A percentile compares a stretch with the other conserved stretches of the same genome.
phyloP scores from a whole-genome alignment of 2,329 filamentous ascomycete genomes.

The Exophiala spinifera region DNA sequence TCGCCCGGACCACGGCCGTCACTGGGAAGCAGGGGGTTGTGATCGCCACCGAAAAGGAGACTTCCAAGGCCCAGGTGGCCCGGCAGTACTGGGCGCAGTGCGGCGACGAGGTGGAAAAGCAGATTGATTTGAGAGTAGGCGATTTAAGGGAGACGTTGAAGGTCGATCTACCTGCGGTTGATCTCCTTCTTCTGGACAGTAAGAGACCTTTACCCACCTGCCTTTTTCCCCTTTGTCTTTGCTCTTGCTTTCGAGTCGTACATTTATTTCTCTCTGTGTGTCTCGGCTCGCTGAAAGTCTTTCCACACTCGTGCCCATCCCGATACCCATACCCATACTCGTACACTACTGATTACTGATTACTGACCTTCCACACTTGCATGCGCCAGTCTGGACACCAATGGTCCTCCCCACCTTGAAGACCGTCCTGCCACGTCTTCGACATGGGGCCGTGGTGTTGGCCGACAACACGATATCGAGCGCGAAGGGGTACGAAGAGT shows the following conservation, averaged over 20 bases:
- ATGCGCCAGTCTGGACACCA: constrained; percentile 39
- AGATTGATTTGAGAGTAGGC: constrained; percentile 41
- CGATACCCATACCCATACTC: too few species aligned
- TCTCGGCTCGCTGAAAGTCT: too few species aligned
- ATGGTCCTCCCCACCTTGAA: constrained; percentile 40
- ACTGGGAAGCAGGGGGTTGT: constrained; percentile 31
- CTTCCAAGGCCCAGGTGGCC: constrained; percentile 34
- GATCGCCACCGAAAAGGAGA: constrained; percentile 42
- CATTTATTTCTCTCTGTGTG: too few species aligned
- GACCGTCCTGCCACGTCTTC: constrained; percentile 34
- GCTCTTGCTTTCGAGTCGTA: too few species aligned
- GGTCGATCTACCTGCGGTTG: constrained; percentile 31
- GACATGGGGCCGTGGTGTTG: constrained; percentile 37
- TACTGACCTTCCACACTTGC: too few species aligned
- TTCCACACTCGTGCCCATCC: too few species aligned
- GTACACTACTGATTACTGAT: too few species aligned
- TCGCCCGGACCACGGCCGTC: constrained; percentile 24
- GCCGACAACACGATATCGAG: constrained; percentile 38
- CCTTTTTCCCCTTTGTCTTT: background rate
- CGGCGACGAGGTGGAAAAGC: constrained; percentile 32
- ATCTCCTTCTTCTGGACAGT: constrained; percentile 37
- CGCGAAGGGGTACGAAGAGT: constrained; percentile 33
- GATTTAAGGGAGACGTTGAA: constrained; percentile 41
- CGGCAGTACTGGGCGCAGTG: constrained; percentile 36
- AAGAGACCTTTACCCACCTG: constrained; percentile 13